phyloP scores from a whole-genome alignment of 2,329 filamentous ascomycete species.

The Trichoderma simmonsii region DNA sequence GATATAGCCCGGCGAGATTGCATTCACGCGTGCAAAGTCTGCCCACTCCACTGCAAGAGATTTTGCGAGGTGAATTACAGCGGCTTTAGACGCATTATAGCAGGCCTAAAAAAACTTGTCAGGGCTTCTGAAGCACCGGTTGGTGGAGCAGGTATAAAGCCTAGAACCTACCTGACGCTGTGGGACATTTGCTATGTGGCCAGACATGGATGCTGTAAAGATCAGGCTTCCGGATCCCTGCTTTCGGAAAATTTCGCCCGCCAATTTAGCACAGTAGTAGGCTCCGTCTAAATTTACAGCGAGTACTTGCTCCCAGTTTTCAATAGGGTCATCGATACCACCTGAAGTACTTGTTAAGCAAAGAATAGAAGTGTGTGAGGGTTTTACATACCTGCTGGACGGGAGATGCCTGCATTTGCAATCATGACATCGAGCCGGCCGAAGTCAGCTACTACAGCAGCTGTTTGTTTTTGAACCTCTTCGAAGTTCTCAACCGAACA shows the following conservation, averaged over 20 bases:
- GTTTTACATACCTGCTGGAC: slow-evolving; percentile 32
- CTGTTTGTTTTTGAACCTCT: slow-evolving; percentile 20
- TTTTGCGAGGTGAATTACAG: slow-evolving; percentile 38
- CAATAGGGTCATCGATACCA: neutral
- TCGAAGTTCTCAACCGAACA: slow-evolving; percentile 24
- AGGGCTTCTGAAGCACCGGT: neutral
- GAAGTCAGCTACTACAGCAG: slow-evolving; percentile 31
- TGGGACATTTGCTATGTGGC: neutral
- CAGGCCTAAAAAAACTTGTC: slow-evolving; percentile 24
- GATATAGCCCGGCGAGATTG: slow-evolving; percentile 38
- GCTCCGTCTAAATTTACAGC: neutral
- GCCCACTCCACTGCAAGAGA: slow-evolving; percentile 44
- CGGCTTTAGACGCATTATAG: slow-evolving; percentile 45
- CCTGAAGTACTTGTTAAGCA: neutral
- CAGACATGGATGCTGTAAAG: neutral
- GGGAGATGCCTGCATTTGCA: slow-evolving; percentile 36
- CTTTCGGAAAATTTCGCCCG: neutral
- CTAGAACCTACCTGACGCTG: neutral
- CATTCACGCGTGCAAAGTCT: slow-evolving; percentile 41
- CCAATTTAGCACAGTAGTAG: neutral
- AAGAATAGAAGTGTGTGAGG: slow-evolving; percentile 25
- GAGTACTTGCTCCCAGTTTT: neutral
- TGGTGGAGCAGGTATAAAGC: neutral
- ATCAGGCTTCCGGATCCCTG: neutral
- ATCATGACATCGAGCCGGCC: slow-evolving; percentile 36